Percentiles rank a stretch among this genome's conserved stretches.
These are phyloP conservation scores for Crithidia fasciculata DNA, from an alignment of 208 protist genomes.

Conservation along the genomic window DNA sequence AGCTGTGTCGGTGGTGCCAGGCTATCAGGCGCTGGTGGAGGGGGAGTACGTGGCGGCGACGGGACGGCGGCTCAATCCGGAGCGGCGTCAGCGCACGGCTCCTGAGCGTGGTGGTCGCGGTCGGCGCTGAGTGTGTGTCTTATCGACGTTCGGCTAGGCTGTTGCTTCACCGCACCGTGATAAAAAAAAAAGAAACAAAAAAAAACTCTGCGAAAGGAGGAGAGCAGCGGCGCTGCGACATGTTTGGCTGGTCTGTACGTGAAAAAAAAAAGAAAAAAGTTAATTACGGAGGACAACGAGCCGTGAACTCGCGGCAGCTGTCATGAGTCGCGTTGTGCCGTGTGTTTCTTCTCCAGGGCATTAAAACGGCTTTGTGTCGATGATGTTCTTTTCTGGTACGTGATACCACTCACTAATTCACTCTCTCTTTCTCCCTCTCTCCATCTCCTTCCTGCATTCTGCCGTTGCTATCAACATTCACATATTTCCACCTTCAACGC, in stretches of 20 bases:
- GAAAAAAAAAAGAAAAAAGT: neutral
- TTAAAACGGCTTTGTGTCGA: too few species aligned
- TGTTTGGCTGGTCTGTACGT: neutral
- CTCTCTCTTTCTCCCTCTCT: conserved; percentile 18
- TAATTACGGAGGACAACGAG: neutral
- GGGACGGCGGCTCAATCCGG: conserved; percentile 31
- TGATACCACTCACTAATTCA: neutral
- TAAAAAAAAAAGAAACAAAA: neutral
- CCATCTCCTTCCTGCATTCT: neutral
- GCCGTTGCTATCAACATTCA: neutral
- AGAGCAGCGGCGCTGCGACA: neutral
- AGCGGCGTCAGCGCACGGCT: conserved; percentile 28
- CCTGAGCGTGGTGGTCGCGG: neutral
- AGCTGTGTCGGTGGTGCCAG: conserved; percentile 42
- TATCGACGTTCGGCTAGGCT: too few species aligned
- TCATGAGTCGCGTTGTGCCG: too few species aligned
- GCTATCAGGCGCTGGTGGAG: conserved; percentile 51
- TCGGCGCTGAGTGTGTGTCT: neutral
- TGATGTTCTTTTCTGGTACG: too few species aligned
- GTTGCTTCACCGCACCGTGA: neutral
- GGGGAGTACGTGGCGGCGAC: conserved; percentile 39
- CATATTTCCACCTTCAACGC: neutral
- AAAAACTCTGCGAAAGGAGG: neutral
- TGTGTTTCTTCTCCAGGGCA: too few species aligned
- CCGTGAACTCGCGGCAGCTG: too few species aligned